phyloP scores from a whole-genome alignment of 192 early-diverging fungal species.

The Backusella macrospora region DNA sequence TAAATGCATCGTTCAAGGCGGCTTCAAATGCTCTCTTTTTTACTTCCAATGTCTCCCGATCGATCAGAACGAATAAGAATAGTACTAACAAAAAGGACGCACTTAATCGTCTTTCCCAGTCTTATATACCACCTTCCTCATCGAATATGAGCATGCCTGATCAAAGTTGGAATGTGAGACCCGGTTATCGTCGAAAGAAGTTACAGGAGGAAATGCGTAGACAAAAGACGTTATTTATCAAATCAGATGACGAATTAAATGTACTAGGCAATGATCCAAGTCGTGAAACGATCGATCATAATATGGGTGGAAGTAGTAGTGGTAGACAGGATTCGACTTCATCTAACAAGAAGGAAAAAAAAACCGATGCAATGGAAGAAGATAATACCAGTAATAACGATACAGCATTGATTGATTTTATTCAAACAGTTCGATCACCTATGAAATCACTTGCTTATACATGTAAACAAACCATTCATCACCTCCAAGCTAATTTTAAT shows the following conservation, averaged over 20 bases:
- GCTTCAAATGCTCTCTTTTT: background rate
- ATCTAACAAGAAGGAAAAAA: background rate
- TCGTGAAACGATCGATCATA: background rate
- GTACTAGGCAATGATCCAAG: background rate
- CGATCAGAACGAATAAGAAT: background rate
- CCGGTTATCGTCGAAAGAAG: conserved; percentile 35
- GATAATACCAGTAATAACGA: conserved; percentile 4
- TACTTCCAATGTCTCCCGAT: background rate
- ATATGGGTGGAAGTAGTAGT: background rate
- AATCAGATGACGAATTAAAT: background rate
- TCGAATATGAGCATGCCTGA: conserved; percentile 1
- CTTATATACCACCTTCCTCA: background rate
- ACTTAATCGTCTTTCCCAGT: background rate
- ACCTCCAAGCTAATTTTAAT: conserved; percentile 51
- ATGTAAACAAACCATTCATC: conserved; percentile 56
- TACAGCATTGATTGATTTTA: conserved; percentile 50
- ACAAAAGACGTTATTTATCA: conserved; percentile 14
- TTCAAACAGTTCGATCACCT: conserved; percentile 49
- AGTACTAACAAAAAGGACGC: background rate
- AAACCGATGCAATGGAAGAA: background rate
- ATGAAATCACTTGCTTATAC: conserved; percentile 60
- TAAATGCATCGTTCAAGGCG: background rate
- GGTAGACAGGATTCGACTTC: background rate
- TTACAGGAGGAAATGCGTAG: conserved; percentile 37
- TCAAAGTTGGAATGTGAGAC: conserved; percentile 35